Percentiles rank a stretch among this genome's conserved stretches.
These are phyloP conservation scores for Glycine soja DNA, from an alignment of 306 rosid species.

Conservation along the genomic window DNA sequence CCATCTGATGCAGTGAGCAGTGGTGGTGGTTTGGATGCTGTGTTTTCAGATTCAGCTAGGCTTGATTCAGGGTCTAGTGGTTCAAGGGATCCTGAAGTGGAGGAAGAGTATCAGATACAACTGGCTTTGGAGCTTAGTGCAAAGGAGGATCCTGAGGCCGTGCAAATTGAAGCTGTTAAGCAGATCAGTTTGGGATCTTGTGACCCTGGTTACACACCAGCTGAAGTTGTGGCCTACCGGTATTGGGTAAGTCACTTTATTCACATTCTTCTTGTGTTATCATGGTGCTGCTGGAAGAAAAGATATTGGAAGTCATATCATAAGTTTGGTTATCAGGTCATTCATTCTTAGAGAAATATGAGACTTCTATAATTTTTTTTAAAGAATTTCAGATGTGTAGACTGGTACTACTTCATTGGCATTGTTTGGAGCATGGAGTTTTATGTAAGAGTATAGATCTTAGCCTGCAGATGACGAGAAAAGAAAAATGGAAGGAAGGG, in stretches of 20 bases:
- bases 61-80: constrained; percentile 71
- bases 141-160: constrained; percentile 98
- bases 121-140: constrained; percentile 94
- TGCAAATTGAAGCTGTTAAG: constrained; percentile 97
- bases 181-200: constrained; percentile 97
- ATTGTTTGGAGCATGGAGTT: constrained; percentile 28
- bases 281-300: constrained; percentile 38
- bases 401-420: constrained; percentile 13
- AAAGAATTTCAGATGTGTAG: constrained; percentile 33
- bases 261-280: constrained; percentile 44
- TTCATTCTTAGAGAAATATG: constrained; percentile 39
- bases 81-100: constrained; percentile 84
- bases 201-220: constrained; percentile 79
- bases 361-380: constrained; percentile 31
- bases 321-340: constrained; percentile 35
- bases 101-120: constrained; percentile 94
- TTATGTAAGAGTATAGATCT: constrained; percentile 33
- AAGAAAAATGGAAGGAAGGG: constrained; percentile 27
- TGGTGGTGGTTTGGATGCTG: constrained; percentile 69
- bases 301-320: constrained; percentile 18
- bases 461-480: constrained; percentile 34
- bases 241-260: constrained; percentile 83
- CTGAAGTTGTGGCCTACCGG: constrained; percentile 90
- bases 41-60: constrained; percentile 56
- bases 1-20: constrained; percentile 62